Percentiles rank a stretch among this genome's conserved stretches.
These are phyloP conservation scores for Arabis alpina DNA, from an alignment of 345 rosid species.

Conservation along the genomic window DNA sequence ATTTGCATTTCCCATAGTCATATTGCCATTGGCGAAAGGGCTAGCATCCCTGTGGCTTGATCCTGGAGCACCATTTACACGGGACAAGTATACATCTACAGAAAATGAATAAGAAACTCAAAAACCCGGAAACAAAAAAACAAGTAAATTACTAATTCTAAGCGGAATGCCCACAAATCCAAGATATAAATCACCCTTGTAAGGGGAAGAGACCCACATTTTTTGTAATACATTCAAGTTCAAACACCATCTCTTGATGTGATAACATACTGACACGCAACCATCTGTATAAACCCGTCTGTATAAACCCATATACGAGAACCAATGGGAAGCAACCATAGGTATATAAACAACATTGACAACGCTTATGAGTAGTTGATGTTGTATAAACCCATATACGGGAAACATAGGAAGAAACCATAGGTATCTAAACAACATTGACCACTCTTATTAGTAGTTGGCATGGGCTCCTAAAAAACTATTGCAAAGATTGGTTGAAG, in stretches of 20 bases:
- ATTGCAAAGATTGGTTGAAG: conserved; percentile 23
- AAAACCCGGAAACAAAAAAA: conserved; percentile 24
- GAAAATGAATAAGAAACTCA: conserved; percentile 20
- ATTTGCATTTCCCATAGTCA: conserved; percentile 54
- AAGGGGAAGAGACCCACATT: conserved; percentile 21
- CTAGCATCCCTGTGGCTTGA: conserved; percentile 58
- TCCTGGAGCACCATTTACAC: conserved; percentile 60
- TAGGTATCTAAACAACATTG: conserved; percentile 11
- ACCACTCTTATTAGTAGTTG: conserved; percentile 20
- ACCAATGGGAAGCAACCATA: too few relatives aligned
- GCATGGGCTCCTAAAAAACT: conserved; percentile 1
- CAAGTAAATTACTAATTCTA: neutral
- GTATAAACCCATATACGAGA: too few relatives aligned
- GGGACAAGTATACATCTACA: conserved; percentile 69
- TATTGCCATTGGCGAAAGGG: conserved; percentile 60
- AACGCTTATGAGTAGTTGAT: too few relatives aligned
- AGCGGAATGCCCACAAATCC: conserved; percentile 10
- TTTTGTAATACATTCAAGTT: conserved; percentile 19
- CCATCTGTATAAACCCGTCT: conserved; percentile 17
- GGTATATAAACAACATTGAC: too few relatives aligned
- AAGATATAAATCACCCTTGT: conserved; percentile 21
- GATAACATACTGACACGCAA: conserved; percentile 25
- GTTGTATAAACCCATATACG: neutral
- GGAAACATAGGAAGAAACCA: neutral
- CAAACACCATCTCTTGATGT: conserved; percentile 16